Base-by-base conservation (phyloP, 768 basidiomycete species). In the Tricholoma flavovirens region DNA sequence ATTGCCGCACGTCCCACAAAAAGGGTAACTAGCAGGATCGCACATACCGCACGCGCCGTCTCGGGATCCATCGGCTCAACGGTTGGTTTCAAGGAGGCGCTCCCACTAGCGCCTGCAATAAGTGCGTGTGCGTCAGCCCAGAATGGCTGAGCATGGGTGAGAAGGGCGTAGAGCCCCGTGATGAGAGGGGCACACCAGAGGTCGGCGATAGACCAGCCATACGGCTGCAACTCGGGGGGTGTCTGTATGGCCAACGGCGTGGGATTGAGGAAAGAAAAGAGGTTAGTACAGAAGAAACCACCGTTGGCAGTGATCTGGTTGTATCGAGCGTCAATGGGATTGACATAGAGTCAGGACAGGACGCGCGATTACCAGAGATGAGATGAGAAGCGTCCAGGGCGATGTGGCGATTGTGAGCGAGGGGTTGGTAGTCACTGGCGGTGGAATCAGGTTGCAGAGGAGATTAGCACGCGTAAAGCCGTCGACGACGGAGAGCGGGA, bases 121-220 rank as follows among this genome's bases (percentile, higher is more conserved):
- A 83, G 64, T 4, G 66, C 58, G 60, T 87, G 84, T 38, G 78
- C 53, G 26, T 86, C 82, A 1, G 79, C 81, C 86, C 86, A 94
- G 69, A 88, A 88, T 0, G 92, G 88, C 66, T 95, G 92, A 2
- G 89, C 86, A 59, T 93, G 90, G 8, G 92, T 93, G 51, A 94
- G 78, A 56, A 85, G 80, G 53, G 93, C 85, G 66, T 90, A 94
- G 9, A 94, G 66, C 1, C 77, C 88, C 10, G 91, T 92, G 62
- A 86, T 73, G 61, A 86, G 71, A 6, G 91, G 86, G 8, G 93
- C 91, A 69, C 83, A 83, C 93, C 93, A 96, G 29, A 93, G 68
- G 66, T 96, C 94, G 0, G 83, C 80, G 21, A 84, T 83, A 42
- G 84, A 87, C 93, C 93, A 96, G 11, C 94, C 94, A 56, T 87